Base-by-base conservation (phyloP, 192 early-diverging fungal species). In the Coemansia sp. region DNA sequence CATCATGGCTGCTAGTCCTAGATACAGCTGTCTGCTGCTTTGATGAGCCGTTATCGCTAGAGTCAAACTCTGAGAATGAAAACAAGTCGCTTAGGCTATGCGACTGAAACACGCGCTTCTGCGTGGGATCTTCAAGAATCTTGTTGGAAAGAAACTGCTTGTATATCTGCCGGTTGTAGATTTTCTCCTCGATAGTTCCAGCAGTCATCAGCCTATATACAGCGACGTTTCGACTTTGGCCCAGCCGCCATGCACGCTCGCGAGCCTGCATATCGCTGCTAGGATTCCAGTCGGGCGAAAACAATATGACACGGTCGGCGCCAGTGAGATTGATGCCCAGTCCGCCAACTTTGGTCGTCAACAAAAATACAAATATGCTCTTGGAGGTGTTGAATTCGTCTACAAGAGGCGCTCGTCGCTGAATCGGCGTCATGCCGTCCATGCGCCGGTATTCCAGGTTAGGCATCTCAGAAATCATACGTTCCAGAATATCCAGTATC, bases 281-380 rank as follows among this genome's bases (percentile, higher is more conserved):
- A 2, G 94, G 94, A 59, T 99, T 99, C 96, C 96, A 99, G 60
- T 99, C 96, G 3, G 96, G 96, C 80, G 97, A 95, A 69, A 82
- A 99, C 18, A 99, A 85, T 17, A 99, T 88, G 6, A 97, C 87
- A 0, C 96, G 85, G 62, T 97, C 84, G 0, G 96, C 96, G 0
- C 93, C 93, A 0, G 91, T 96, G 49, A 99, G 73, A 60, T 99
- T 97, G 40, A 96, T 84, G 3, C 96, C 96, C 8, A 99, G 75
- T 2, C 96, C 96, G 15, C 96, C 96, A 1, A 97, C 94, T 56
- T 93, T 92, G 42, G 96, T 99, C 0, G 96, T 99, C n/a, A 99
- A 79, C 55, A 99, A 69, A 56, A 99, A 99, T 11, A 97, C 76
- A 69, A 85, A 93, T 5, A 96, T 83, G 6, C 63, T 52, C 3